Evolutionary conservation across 1,284 basidiomycete genomes (phyloP).

Genomic region (Fistulina hepatica): DNA sequence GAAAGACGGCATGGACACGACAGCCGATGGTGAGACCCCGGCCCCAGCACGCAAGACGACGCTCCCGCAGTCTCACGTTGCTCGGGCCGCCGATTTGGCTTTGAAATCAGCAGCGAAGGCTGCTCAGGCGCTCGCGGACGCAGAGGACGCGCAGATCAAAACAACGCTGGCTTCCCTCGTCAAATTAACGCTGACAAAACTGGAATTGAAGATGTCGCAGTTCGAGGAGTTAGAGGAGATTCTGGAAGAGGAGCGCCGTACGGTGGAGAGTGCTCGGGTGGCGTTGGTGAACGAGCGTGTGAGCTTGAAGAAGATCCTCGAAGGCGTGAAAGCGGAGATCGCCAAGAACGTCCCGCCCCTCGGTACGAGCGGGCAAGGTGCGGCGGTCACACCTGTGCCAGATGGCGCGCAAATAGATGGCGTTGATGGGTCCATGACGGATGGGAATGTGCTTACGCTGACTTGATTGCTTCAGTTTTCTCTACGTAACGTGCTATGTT

Average conservation of each 20-base stretch:
- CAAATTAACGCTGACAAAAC: slow-evolving; percentile 84
- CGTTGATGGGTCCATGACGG: slow-evolving; percentile 32
- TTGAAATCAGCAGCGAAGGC: slow-evolving; percentile 87
- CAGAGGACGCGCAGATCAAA: slow-evolving; percentile 77
- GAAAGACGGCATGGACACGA: slow-evolving; percentile 29
- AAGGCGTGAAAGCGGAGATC: slow-evolving; percentile 25
- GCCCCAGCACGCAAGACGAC: slow-evolving; percentile 31
- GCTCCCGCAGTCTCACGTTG: slow-evolving; percentile 66
- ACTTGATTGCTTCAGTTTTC: slow-evolving; percentile 20
- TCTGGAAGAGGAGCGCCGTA: slow-evolving; percentile 75
- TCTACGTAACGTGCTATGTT: too few relatives aligned
- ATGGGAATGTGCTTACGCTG: slow-evolving; percentile 37
- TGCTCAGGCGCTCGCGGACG: slow-evolving; percentile 71
- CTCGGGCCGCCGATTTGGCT: slow-evolving; percentile 73
- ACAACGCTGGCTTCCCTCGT: slow-evolving; percentile 78
- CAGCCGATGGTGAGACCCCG: slow-evolving; percentile 31
- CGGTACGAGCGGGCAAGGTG: slow-evolving; percentile 46
- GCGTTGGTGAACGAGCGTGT: slow-evolving; percentile 57
- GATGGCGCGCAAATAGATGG: slow-evolving; percentile 27
- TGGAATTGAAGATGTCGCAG: slow-evolving; percentile 87
- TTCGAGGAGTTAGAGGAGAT: slow-evolving; percentile 88
- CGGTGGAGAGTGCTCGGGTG: slow-evolving; percentile 61
- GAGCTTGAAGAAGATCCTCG: slow-evolving; percentile 53
- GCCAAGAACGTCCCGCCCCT: slow-evolving; percentile 28
- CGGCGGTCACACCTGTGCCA: slow-evolving; percentile 40